Conservation (phyloP, 2,329 filamentous ascomycete species). For the Amauroascus verrucosus region DNA sequence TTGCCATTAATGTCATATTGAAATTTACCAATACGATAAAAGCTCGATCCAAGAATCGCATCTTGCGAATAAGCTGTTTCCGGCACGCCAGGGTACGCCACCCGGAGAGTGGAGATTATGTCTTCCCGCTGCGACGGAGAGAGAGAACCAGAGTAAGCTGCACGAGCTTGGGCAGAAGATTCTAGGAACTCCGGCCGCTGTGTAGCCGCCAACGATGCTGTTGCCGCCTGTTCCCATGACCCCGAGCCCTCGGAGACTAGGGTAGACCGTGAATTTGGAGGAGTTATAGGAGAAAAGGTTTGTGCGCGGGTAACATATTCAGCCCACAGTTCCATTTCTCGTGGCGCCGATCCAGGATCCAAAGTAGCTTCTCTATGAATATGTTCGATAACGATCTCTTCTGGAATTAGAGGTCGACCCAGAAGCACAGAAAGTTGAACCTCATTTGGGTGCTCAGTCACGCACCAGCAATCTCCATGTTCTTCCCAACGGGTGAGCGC, state of each 20-base stretch:
- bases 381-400: constrained; percentile 63
- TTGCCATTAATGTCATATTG: constrained; percentile 29
- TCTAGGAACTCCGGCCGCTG: not conserved
- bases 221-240: not conserved
- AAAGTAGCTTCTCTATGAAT: constrained; percentile 53
- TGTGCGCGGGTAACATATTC: constrained; percentile 31
- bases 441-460: constrained; percentile 38
- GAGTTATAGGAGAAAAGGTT: not conserved
- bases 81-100: constrained; percentile 24
- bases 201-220: not conserved
- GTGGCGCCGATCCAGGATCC: constrained; percentile 52
- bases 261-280: not conserved
- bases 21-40: constrained; percentile 33
- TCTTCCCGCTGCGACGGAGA: constrained; percentile 22
- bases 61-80: constrained; percentile 30
- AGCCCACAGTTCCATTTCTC: constrained; percentile 60
- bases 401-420: constrained; percentile 48
- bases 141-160: not conserved
- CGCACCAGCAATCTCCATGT: constrained; percentile 81
- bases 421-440: constrained; percentile 35
- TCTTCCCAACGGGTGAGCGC: constrained; percentile 65
- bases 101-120: constrained; percentile 26
- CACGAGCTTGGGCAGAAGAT: constrained; percentile 3
- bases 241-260: not conserved
- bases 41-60: constrained; percentile 26